These are phyloP conservation scores for Cutaneotrichosporon spelunceum DNA, from an alignment of 1,284 basidiomycete genomes.

Conservation along the genomic window DNA sequence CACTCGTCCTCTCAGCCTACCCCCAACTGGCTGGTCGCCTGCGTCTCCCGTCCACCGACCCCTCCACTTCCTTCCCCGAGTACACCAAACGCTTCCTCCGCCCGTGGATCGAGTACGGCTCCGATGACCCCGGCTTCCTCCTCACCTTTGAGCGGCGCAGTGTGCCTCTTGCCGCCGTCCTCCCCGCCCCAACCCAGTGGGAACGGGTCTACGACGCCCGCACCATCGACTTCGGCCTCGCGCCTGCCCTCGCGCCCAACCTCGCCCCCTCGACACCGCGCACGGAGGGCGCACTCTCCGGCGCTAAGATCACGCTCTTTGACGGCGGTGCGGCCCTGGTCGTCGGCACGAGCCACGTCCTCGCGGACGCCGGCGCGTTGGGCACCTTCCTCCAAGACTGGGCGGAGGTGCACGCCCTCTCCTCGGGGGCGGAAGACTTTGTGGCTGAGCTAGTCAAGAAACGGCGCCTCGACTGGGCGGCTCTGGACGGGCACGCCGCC, in stretches of 20 bases:
- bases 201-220: constrained; percentile 1
- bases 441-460: neutral
- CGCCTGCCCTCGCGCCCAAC: constrained; percentile 4
- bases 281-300: neutral
- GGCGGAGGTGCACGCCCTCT: constrained; percentile 2
- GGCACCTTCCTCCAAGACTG: constrained; percentile 15
- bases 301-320: constrained; percentile 18
- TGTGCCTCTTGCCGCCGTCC: neutral
- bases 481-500: constrained; percentile 3
- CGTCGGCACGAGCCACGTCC: constrained; percentile 8
- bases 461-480: constrained; percentile 3
- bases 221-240: constrained; percentile 11
- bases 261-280: neutral
- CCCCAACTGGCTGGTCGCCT: constrained; percentile 52
- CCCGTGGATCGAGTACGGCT: constrained; percentile 26
- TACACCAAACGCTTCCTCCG: constrained; percentile 18
- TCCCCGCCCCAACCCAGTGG: neutral
- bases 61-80: neutral
- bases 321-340: constrained; percentile 10
- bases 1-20: constrained; percentile 46
- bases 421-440: neutral
- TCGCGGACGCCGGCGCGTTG: constrained; percentile 14
- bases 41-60: neutral
- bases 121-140: constrained; percentile 51
- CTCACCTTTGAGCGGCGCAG: constrained; percentile 32